These are phyloP conservation scores for Saccharomyces mikatae DNA, from an alignment of 805 yeast genomes.

Conservation along the genomic window DNA sequence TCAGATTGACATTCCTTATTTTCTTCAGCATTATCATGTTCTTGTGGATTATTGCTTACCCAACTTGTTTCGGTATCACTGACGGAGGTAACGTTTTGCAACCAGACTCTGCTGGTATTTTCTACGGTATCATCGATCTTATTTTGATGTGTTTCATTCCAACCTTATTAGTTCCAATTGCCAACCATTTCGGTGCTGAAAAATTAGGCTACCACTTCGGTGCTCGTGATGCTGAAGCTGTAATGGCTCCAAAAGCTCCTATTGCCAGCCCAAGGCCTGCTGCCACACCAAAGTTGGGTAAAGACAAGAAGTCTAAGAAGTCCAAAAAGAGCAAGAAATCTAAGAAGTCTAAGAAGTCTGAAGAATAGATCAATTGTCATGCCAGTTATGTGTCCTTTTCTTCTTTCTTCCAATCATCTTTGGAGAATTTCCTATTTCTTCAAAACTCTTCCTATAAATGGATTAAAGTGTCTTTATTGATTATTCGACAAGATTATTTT, in stretches of 20 bases:
- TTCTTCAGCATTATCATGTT: constrained; percentile 18
- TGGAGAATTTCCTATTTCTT: neutral
- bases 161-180: constrained; percentile 16
- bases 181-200: constrained; percentile 18
- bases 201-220: constrained; percentile 13
- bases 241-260: constrained; percentile 6
- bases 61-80: constrained; percentile 27
- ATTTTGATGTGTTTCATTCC: constrained; percentile 33
- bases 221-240: constrained; percentile 4
- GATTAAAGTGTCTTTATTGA: neutral
- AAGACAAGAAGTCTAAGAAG: constrained; percentile 1
- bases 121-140: constrained; percentile 52
- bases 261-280: constrained; percentile 13
- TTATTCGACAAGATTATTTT: neutral
- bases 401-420: neutral
- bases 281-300: neutral
- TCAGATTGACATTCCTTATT: constrained; percentile 16
- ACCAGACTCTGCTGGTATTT: constrained; percentile 51
- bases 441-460: neutral
- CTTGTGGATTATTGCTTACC: constrained; percentile 40
- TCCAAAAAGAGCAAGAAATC: constrained; percentile 6
- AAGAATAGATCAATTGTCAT: constrained; percentile 4
- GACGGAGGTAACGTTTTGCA: constrained; percentile 59
- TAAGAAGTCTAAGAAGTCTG: constrained; percentile 13
- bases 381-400: neutral